Percentiles rank a stretch among this genome's conserved stretches.
These are phyloP conservation scores for Diaporthe aspalathi DNA, from an alignment of 2,329 filamentous ascomycete genomes.

Conservation along the genomic window DNA sequence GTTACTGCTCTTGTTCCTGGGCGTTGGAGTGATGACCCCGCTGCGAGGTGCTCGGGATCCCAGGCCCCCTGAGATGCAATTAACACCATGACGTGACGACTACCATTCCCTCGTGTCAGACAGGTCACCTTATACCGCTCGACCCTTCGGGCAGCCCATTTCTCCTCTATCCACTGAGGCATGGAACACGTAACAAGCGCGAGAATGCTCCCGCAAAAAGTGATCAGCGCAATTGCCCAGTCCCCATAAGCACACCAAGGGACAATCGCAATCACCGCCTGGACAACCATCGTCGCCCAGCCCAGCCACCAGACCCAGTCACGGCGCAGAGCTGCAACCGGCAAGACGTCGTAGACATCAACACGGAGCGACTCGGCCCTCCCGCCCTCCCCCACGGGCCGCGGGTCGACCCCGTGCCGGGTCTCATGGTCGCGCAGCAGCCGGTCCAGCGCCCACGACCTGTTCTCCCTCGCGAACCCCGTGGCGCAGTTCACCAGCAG, in stretches of 20 bases:
- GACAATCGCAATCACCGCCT: not conserved
- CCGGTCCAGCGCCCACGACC: not conserved
- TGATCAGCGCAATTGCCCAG: not conserved
- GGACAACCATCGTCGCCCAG: not conserved
- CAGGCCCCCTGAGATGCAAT: not conserved
- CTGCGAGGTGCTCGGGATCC: not conserved
- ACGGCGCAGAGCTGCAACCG: not conserved
- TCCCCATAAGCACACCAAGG: slow-evolving; percentile 2
- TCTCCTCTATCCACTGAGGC: slow-evolving; percentile 9
- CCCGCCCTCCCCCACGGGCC: not conserved
- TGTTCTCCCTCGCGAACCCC: not conserved
- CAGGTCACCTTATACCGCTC: slow-evolving; percentile 1
- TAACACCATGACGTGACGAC: slow-evolving; percentile 15
- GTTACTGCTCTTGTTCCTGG: not conserved
- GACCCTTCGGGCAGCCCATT: not conserved
- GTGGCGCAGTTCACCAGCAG: not conserved
- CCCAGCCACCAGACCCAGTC: slow-evolving; percentile 13
- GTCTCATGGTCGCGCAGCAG: slow-evolving; percentile 1
- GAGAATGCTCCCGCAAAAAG: not conserved
- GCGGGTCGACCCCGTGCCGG: not conserved
- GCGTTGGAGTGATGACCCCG: not conserved
- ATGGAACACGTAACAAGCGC: not conserved
- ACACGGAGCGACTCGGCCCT: slow-evolving; percentile 14
- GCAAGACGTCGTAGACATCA: not conserved
- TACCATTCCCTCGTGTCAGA: slow-evolving; percentile 1